These are phyloP conservation scores for Metschnikowia shivogae DNA, from an alignment of 805 yeast genomes.

Conservation along the genomic window DNA sequence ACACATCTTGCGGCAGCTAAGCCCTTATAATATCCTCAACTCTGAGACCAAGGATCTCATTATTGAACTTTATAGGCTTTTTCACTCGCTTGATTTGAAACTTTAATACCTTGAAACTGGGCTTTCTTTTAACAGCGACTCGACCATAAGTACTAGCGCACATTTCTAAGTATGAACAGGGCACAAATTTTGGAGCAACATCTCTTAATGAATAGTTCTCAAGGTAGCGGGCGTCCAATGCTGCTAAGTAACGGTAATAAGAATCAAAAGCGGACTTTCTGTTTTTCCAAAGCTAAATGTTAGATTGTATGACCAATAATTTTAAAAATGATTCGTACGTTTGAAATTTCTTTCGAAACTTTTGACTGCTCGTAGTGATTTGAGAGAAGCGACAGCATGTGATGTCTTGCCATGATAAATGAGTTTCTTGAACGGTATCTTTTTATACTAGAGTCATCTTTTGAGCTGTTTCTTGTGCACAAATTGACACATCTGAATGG, in stretches of 20 bases:
- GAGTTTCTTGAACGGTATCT: slow-evolving; percentile 6
- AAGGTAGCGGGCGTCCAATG: slow-evolving; percentile 1
- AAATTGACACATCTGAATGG: slow-evolving; percentile 1
- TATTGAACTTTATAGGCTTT: not conserved
- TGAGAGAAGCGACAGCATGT: not conserved
- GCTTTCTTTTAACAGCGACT: not conserved
- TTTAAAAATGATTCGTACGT: slow-evolving; percentile 3
- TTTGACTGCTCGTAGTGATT: not conserved
- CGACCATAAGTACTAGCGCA: not conserved
- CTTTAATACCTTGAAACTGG: not conserved
- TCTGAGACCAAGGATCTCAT: not conserved
- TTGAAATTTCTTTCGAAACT: slow-evolving; percentile 1
- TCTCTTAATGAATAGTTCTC: slow-evolving; percentile 2
- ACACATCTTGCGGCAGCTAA: not conserved
- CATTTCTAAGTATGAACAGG: not conserved
- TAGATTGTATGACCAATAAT: too few relatives aligned
- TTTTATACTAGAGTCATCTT: slow-evolving; percentile 1
- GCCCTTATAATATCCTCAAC: not conserved
- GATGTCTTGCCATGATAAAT: slow-evolving; percentile 8
- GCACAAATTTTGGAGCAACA: not conserved
- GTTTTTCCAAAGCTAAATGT: slow-evolving; percentile 3
- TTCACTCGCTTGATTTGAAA: not conserved
- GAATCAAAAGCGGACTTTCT: not conserved
- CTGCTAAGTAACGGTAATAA: slow-evolving; percentile 1
- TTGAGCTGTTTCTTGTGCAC: not conserved